Evolutionary conservation across 192 early-diverging fungal species (phyloP).

Genomic region (Pilaira anomala): DNA sequence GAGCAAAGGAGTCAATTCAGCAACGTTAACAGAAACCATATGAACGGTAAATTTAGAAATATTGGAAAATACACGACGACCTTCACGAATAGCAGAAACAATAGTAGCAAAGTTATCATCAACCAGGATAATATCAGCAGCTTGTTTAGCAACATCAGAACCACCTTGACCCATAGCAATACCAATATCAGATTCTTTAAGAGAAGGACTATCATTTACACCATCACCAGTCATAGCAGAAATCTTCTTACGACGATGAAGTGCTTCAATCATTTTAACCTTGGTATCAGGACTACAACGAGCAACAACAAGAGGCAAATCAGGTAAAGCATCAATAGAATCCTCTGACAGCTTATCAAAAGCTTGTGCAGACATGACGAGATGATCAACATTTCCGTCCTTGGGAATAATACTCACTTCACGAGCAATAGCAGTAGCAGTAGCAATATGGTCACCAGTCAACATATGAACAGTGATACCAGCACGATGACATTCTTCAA

Average conservation of each 20-base stretch:
- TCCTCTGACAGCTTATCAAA: slow-evolving; percentile 85
- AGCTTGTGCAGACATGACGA: slow-evolving; percentile 82
- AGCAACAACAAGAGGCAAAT: slow-evolving; percentile 88
- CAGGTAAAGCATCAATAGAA: slow-evolving; percentile 66
- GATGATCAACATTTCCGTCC: slow-evolving; percentile 44
- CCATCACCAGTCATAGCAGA: slow-evolving; percentile 89
- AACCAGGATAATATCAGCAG: slow-evolving; percentile 85
- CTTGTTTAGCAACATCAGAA: slow-evolving; percentile 91
- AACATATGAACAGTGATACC: slow-evolving; percentile 96
- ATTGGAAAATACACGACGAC: slow-evolving; percentile 78
- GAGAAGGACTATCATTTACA: slow-evolving; percentile 76
- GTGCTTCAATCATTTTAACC: slow-evolving; percentile 92
- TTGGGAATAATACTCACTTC: slow-evolving; percentile 77
- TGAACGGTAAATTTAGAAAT: slow-evolving; percentile 69
- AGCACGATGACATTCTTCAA: slow-evolving; percentile 79
- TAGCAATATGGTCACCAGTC: slow-evolving; percentile 91
- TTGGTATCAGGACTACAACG: slow-evolving; percentile 95
- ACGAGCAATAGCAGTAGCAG: slow-evolving; percentile 88
- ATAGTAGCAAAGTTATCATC: slow-evolving; percentile 87
- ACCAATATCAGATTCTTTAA: slow-evolving; percentile 78
- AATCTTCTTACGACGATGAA: slow-evolving; percentile 72
- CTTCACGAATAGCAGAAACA: slow-evolving; percentile 74
- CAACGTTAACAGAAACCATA: slow-evolving; percentile 73
- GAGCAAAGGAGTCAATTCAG: slow-evolving; percentile 70
- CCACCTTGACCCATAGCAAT: slow-evolving; percentile 91